Base-by-base conservation (phyloP, 169 alveolate species). In the Cryptosporidium viatorum region DNA sequence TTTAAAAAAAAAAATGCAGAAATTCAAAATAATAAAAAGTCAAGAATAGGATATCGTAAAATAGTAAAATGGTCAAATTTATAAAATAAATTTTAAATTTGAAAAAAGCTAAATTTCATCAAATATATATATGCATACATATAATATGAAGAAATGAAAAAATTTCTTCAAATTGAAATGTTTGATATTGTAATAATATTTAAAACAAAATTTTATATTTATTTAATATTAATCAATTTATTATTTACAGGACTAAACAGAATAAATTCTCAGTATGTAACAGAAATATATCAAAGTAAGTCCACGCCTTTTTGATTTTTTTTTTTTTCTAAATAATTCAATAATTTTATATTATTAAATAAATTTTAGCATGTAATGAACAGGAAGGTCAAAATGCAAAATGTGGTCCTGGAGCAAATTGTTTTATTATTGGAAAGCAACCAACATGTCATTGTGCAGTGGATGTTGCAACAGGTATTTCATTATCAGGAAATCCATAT, bases 401-500 rank as follows among this genome's bases (percentile, higher is more conserved):
- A 39, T 91, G 94, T 87, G 94, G 94, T 16, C 93, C 94, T n/a
- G 93, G 93, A 3, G 94, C 94, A 52, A 92, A 86, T 59, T 92
- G 94, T 37, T 91, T 92, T 71, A 87, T 92, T 7, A 73, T 91
- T 9, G 87, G 84, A 51, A 91, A 93, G 26, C 85, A 87, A 18
- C 94, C 94, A 39, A 86, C 93, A n/a, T 92, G 94, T 67, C 93
- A 91, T 43, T 92, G 94, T 51, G 85, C 91, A 29, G 70, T 87
- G 43, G 94, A 92, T 70, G 86, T 91, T 14, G 91, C 92, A 26
- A 87, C 94, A 7, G 94, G 94, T 6, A 84, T 91, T 18, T 69
- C 93, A 18, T 84, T 91, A n/a, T 86, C 94, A 23, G 94, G 94
- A 37, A 92, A 92, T 69, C 94, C 94, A n/a, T 92, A 92, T 91